A percentile compares a stretch with the other conserved stretches of the same genome.
These are phyloP conservation scores for Aegilops bicornis DNA, from an alignment of 176 grass and related monocot genomes.

Conservation along the genomic window DNA sequence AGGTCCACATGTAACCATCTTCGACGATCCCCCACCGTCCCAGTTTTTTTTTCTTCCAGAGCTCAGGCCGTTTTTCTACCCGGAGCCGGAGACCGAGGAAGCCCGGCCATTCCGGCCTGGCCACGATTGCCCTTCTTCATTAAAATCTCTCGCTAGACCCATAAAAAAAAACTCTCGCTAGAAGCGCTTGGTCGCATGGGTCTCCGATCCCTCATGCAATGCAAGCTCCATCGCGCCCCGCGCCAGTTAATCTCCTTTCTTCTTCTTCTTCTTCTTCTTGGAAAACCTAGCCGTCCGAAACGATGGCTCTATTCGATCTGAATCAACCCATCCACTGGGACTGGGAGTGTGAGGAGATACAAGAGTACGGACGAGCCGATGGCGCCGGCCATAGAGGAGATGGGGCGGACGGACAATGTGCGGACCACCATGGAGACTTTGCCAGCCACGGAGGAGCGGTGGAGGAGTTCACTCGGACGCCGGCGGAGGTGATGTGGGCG, in stretches of 20 bases:
- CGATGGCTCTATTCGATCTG: not conserved
- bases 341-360: not conserved
- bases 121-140: not conserved
- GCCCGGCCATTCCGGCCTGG: too few species aligned
- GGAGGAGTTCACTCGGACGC: not conserved
- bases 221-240: not conserved
- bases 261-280: not conserved
- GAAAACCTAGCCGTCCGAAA: not conserved
- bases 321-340: not conserved
- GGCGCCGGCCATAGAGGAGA: not conserved
- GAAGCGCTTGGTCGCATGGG: not conserved
- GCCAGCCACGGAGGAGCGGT: too few species aligned
- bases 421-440: not conserved
- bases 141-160: not conserved
- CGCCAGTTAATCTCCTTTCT: not conserved
- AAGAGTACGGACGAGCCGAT: not conserved
- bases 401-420: not conserved
- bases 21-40: not conserved
- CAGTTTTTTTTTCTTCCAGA: not conserved
- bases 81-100: too few species aligned
- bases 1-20: not conserved
- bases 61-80: not conserved
- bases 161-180: too few species aligned
- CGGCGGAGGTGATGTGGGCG: not conserved
- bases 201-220: not conserved